phyloP scores from a whole-genome alignment of 83 land plant genomes.

The Isoetes engelmannii region DNA sequence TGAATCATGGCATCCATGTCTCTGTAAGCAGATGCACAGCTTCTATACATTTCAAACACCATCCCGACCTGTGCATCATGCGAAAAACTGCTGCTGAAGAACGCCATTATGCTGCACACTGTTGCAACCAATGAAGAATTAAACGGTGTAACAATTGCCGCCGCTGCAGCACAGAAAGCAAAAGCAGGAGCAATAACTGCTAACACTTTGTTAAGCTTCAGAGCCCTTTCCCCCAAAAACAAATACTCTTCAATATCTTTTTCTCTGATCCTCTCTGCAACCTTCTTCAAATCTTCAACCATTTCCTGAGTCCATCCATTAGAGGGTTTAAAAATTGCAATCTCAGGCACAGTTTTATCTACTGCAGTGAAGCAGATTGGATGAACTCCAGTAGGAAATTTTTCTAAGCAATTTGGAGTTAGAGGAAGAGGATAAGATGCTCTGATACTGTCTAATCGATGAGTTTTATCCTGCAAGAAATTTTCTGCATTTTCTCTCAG shows the following conservation, averaged over 20 bases:
- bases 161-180: constrained; percentile 15
- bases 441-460: constrained; percentile 18
- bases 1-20: constrained; percentile 23
- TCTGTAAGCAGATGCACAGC: constrained; percentile 22
- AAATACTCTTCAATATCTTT: constrained; percentile 18
- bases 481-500: constrained; percentile 20
- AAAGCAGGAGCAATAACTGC: constrained; percentile 21
- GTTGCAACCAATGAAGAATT: constrained; percentile 2
- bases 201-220: constrained; percentile 13
- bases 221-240: constrained; percentile 7
- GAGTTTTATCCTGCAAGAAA: constrained; percentile 11
- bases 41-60: constrained; percentile 29
- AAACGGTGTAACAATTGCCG: not conserved
- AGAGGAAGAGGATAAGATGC: constrained; percentile 26
- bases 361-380: constrained; percentile 9
- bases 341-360: constrained; percentile 4
- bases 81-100: constrained; percentile 16
- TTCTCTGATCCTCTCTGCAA: constrained; percentile 4
- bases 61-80: constrained; percentile 26
- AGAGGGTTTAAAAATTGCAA: too few species aligned
- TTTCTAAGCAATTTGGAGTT: constrained; percentile 17
- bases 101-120: constrained; percentile 13
- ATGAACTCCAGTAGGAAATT: constrained; percentile 16
- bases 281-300: constrained; percentile 11
- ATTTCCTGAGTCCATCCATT: constrained; percentile 19